These are phyloP conservation scores for Thelephora ganbajun DNA, from an alignment of 768 basidiomycete genomes.

Conservation along the genomic window DNA sequence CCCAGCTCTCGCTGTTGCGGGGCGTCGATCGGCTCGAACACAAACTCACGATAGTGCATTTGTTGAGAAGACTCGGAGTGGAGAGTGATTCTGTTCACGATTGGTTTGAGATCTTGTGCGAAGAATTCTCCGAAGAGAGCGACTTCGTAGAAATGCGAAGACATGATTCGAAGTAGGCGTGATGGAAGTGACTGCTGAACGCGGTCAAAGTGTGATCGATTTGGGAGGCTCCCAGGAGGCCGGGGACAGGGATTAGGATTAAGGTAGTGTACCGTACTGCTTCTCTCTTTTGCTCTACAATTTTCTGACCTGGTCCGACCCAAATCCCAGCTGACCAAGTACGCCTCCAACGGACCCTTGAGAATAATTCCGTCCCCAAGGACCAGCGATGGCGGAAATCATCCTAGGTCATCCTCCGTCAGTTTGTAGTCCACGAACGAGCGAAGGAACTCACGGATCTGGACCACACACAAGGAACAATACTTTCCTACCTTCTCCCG, in stretches of 20 bases:
- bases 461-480: constrained; percentile 76
- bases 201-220: not conserved
- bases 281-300: constrained; percentile 20
- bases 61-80: constrained; percentile 65
- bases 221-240: too few species aligned
- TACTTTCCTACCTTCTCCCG: constrained; percentile 23
- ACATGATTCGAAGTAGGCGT: constrained; percentile 7
- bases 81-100: constrained; percentile 71
- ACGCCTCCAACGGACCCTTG: constrained; percentile 61
- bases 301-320: constrained; percentile 55
- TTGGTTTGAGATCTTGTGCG: constrained; percentile 55
- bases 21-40: constrained; percentile 71
- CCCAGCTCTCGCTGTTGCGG: constrained; percentile 46
- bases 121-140: constrained; percentile 77
- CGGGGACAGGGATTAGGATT: too few species aligned
- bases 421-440: constrained; percentile 1
- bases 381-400: constrained; percentile 62
- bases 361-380: constrained; percentile 61
- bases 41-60: constrained; percentile 63
- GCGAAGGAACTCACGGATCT: constrained; percentile 37
- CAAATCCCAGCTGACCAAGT: constrained; percentile 48
- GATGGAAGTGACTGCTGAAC: too few species aligned
- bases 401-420: constrained; percentile 33
- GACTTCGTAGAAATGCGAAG: constrained; percentile 59
- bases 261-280: too few species aligned